Base-by-base conservation (phyloP, 495 filamentous ascomycete genomes). In the Penicillium steckii region DNA sequence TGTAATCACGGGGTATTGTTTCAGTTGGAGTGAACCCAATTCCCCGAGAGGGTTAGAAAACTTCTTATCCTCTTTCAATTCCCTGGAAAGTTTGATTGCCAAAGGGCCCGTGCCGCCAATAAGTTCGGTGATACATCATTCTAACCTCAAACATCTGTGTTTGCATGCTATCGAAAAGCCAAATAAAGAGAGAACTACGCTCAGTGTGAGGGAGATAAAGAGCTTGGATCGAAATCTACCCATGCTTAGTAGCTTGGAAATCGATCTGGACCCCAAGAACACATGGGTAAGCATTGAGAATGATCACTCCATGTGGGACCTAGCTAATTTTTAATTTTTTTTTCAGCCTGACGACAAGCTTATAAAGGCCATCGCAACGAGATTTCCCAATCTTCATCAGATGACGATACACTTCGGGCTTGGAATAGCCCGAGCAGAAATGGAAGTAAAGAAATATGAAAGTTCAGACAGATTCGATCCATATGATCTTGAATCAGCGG, bases 21-120 rank as follows among this genome's bases (percentile, higher is more conserved):
- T 17, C 15, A n/a, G n/a, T n/a, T n/a, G n/a, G n/a, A n/a, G n/a
- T n/a, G 2, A 37, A 17, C 6, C 18, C 33, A 2, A 37, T 6
- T 15, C 13, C 46, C 19, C n/a, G n/a, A n/a, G n/a, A n/a, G 40
- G 25, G 17, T 42, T 56, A 19, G 47, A 56, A 3, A 9, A 4
- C 1, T 56, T 56, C 24, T 46, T 56, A 42, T 13, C n/a, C 10
- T 56, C 53, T 5, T 50, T 56, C 27, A 10, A 46, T 32, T 46
- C 53, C 10, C 19, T 56, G 22, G 53, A 50, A 29, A 45, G 30
- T 7, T 25, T 56, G n/a, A 56, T 32, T 19, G 53, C 32, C 22
- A 56, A 56, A 25, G 53, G 53, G 17, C 29, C 26, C 19, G 21
- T 45, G 9, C 33, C 43, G 15, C 46, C 53, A 18, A 19, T 46